Base-by-base conservation (phyloP, 2,329 filamentous ascomycete genomes). In the Sporothrix dimorphospora region DNA sequence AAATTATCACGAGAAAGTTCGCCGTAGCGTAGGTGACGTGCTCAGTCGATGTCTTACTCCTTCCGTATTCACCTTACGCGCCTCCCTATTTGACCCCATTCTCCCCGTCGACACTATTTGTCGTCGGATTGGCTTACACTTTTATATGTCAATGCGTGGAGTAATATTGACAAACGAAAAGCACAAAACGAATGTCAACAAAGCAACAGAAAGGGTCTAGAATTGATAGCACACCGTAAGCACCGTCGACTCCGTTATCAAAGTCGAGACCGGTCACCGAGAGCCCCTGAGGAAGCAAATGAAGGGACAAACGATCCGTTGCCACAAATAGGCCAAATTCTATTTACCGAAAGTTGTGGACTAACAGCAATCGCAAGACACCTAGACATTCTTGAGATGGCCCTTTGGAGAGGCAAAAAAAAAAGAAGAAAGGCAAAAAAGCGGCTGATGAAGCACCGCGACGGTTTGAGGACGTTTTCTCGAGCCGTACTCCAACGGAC, bases 41-140 rank as follows among this genome's bases (percentile, higher is more conserved):
- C 55, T 61, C 55, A 21, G 19, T 61, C 34, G 34, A 38, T 61
- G 55, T 8, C 21, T 61, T 61, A 7, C 55, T 61, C 55, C 55
- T 61, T 61, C 55, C 55, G 14, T 40, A 61, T 61, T 61, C 55
- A 61, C 55, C 55, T 21, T 40, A n/a, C 55, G 55, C 55, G 55
- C 19, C 55, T 40, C 16, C 4, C 19, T 21, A 21, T 21, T 61
- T n/a, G 30, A 61, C 30, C 4, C 55, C 55, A 61, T 40, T 11
- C 1, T 30, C 34, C 55, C 55, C 34, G 19, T 61, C 30, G 55
- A 61, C 55, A 40, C 40, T 40, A 57, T 57, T 57, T 7, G 4
- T 34, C 12, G 55, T 61, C 34, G 6, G 19, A 61, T 4, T 11
- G 19, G 8, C 21, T 21, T 40, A 21, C 12, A 61, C 19, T 40